Evolutionary conservation across 768 basidiomycete genomes (phyloP).

Genomic region (Trametes cingulata): DNA sequence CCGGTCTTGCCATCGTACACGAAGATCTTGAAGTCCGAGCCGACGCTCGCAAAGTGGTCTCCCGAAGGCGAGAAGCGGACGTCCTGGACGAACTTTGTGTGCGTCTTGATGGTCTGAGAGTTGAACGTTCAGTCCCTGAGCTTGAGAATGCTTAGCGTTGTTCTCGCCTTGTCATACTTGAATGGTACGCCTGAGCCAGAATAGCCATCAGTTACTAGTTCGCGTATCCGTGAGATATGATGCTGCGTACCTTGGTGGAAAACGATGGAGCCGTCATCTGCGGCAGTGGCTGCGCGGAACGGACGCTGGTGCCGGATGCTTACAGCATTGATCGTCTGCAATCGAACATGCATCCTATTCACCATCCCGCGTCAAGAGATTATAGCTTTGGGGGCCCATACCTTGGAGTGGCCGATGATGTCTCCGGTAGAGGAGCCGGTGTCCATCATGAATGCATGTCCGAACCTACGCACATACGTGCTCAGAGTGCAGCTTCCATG

Average conservation of each 20-base stretch:
- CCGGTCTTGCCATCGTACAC: slow-evolving; percentile 91
- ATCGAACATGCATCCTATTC: not conserved
- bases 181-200: slow-evolving; percentile 66
- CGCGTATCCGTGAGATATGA: not conserved
- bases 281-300: slow-evolving; percentile 86
- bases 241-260: slow-evolving; percentile 69
- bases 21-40: slow-evolving; percentile 85
- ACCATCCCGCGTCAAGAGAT: no score
- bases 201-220: slow-evolving; percentile 1
- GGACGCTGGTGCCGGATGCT: slow-evolving; percentile 87
- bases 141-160: no score
- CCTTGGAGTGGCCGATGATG: slow-evolving; percentile 89
- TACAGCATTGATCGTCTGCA: slow-evolving; percentile 81
- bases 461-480: slow-evolving; percentile 57
- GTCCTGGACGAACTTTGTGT: slow-evolving; percentile 92
- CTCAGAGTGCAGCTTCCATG: not conserved
- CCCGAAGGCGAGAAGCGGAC: slow-evolving; percentile 83
- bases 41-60: slow-evolving; percentile 82
- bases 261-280: slow-evolving; percentile 78
- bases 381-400: slow-evolving; percentile 25
- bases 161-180: slow-evolving; percentile 78
- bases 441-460: slow-evolving; percentile 81
- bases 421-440: slow-evolving; percentile 85
- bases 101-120: slow-evolving; percentile 77
- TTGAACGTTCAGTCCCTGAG: no score